These are phyloP conservation scores for Diutina sp. DNA, from an alignment of 1,139 yeast species.

Conservation along the genomic window DNA sequence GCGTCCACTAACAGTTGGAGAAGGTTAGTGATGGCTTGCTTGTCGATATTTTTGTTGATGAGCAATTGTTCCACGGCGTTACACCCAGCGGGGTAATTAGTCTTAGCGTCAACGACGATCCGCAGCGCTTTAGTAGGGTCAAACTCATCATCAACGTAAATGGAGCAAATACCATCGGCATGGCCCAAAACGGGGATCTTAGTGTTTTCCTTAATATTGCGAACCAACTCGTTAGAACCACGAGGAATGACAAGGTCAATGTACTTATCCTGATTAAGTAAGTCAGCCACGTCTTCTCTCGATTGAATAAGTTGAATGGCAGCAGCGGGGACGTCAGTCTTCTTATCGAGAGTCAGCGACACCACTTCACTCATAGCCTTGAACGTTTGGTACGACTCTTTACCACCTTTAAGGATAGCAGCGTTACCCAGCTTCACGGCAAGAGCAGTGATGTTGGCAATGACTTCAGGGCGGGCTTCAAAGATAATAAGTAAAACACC, in stretches of 20 bases:
- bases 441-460: constrained; percentile 91
- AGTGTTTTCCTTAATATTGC: constrained; percentile 71
- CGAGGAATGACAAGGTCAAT: constrained; percentile 95
- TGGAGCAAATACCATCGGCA: constrained; percentile 94
- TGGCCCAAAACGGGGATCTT: constrained; percentile 97
- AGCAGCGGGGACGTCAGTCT: constrained; percentile 60
- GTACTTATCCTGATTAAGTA: constrained; percentile 73
- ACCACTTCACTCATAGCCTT: constrained; percentile 69
- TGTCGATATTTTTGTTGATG: constrained; percentile 41
- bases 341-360: constrained; percentile 37
- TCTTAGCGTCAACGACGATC: constrained; percentile 75
- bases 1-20: constrained; percentile 40
- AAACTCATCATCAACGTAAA: constrained; percentile 67
- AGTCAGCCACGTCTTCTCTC: constrained; percentile 78
- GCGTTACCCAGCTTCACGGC: constrained; percentile 94
- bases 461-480: constrained; percentile 96
- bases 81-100: constrained; percentile 97
- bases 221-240: constrained; percentile 86
- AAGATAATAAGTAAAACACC: constrained; percentile 90
- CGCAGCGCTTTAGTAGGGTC: constrained; percentile 64
- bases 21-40: constrained; percentile 26
- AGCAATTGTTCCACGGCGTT: constrained; percentile 88
- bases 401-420: constrained; percentile 95
- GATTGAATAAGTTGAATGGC: constrained; percentile 83
- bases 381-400: constrained; percentile 79